A percentile compares a stretch with the other conserved stretches of the same genome.
phyloP scores from a whole-genome alignment of 306 rosid genomes.

The Myrica gale region DNA sequence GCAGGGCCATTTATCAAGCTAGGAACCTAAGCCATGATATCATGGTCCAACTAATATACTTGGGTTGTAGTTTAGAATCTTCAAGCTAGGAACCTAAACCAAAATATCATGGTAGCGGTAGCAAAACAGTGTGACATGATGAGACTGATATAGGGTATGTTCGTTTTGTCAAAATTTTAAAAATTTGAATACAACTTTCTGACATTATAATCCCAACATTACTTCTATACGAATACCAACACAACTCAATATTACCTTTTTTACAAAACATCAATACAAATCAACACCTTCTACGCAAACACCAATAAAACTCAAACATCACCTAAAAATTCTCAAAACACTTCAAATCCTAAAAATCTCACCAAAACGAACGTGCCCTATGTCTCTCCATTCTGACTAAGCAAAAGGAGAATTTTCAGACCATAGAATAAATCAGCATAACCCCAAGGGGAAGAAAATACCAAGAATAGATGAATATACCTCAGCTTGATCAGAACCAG shows the following conservation, averaged over 20 bases:
- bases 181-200: no score
- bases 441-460: not conserved
- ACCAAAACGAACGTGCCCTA: no score
- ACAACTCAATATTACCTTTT: no score
- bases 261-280: no score
- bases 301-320: no score
- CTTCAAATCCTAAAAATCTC: no score
- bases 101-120: not conserved
- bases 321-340: no score
- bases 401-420: not conserved
- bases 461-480: constrained; percentile 31
- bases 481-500: constrained; percentile 89
- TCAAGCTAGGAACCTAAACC: not conserved
- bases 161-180: no score
- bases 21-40: not conserved
- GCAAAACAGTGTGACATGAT: constrained; percentile 4
- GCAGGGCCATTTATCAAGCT: not conserved
- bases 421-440: no score
- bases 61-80: not conserved
- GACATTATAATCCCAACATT: no score
- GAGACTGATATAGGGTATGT: not conserved
- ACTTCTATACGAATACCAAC: no score
- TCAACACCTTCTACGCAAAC: no score
- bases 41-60: not conserved
- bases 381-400: constrained; percentile 6